Conservation (phyloP, 176 grass and related monocot species). For the Triticum urartu region DNA sequence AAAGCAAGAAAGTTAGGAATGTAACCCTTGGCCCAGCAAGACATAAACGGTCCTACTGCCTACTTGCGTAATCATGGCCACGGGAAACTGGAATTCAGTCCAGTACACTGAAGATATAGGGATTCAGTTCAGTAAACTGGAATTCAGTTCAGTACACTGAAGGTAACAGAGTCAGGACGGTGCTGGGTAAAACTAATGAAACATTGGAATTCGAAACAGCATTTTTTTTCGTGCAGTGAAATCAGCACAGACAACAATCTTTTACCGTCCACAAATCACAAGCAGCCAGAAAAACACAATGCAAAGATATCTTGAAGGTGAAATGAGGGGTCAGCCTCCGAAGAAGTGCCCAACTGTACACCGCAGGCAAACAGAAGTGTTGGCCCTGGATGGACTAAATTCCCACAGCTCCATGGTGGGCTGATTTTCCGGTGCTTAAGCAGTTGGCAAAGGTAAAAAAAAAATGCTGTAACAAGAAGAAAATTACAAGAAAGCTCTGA, state of each 20-base stretch:
- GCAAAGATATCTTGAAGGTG: background rate
- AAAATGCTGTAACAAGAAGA: background rate
- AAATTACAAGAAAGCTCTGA: conserved; percentile 25
- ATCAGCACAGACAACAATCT: background rate
- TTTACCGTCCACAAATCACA: background rate
- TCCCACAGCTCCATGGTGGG: background rate
- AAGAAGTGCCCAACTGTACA: background rate
- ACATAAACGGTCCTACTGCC: conserved; percentile 35
- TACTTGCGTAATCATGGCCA: conserved; percentile 28
- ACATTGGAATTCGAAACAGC: background rate
- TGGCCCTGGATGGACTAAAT: background rate
- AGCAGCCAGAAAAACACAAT: background rate
- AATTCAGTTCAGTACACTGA: conserved; percentile 22
- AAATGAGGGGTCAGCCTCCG: background rate
- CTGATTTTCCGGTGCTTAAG: background rate
- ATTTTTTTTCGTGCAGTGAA: background rate
- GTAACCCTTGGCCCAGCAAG: conserved; percentile 31
- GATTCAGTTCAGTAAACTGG: conserved; percentile 17
- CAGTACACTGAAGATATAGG: conserved; percentile 5
- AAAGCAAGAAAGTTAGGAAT: conserved; percentile 39
- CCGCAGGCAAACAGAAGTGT: background rate
- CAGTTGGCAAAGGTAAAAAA: background rate
- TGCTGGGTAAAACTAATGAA: conserved; percentile 1
- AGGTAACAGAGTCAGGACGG: conserved; percentile 11
- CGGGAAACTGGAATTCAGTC: conserved; percentile 12